Evolutionary conservation across 2,329 filamentous ascomycete genomes (phyloP).

Genomic region (Conoideocrella luteorostrata): DNA sequence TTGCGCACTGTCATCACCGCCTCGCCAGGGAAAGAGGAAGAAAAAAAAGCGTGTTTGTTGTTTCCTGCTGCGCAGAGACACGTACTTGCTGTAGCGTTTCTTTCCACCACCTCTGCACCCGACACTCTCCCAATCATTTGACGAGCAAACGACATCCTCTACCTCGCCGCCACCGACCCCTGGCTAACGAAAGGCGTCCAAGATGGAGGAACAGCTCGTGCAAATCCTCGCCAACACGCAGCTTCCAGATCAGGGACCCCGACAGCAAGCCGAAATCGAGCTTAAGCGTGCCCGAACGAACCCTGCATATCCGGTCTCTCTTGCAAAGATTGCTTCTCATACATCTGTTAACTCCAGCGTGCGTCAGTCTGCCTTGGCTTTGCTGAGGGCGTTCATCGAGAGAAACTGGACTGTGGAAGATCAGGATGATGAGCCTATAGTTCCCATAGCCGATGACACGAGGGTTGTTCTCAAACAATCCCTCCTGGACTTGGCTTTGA

Average conservation of each 20-base stretch:
- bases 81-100: neutral
- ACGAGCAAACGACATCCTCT: no score
- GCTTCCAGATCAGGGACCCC: conserved; percentile 64
- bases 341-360: conserved; percentile 64
- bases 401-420: conserved; percentile 75
- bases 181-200: conserved; percentile 12
- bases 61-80: neutral
- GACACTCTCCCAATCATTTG: neutral
- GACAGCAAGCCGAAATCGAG: conserved; percentile 81
- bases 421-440: conserved; percentile 55
- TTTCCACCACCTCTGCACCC: neutral
- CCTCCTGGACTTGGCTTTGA: conserved; percentile 72
- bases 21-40: neutral
- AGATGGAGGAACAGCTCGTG: conserved; percentile 89
- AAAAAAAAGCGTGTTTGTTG: neutral
- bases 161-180: neutral
- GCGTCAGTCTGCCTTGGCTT: conserved; percentile 75
- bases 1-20: conserved; percentile 1
- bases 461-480: conserved; percentile 68
- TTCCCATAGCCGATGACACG: conserved; percentile 65
- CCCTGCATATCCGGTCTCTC: conserved; percentile 68
- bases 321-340: conserved; percentile 76
- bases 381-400: conserved; percentile 77
- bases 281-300: conserved; percentile 64
- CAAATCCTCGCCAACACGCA: conserved; percentile 84